A percentile compares a stretch with the other conserved stretches of the same genome.
phyloP scores from a whole-genome alignment of 495 filamentous ascomycete genomes.

The Astrocystis sublimbata region DNA sequence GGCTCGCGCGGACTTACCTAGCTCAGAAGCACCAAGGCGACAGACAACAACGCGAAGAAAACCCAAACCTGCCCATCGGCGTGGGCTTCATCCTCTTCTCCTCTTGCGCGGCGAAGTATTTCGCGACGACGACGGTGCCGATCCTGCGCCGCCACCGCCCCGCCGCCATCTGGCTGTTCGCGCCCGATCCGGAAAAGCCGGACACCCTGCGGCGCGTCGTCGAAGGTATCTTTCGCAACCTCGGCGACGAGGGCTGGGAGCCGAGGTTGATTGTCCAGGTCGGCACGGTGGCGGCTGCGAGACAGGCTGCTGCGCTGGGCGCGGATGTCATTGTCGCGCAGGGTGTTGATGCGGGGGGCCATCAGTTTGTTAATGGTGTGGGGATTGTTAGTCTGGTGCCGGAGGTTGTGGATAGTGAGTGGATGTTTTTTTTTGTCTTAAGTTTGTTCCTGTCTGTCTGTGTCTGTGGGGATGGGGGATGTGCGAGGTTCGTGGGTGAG shows the following conservation, averaged over 20 bases:
- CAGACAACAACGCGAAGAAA: too few relatives aligned
- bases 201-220: constrained; percentile 47
- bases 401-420: constrained; percentile 46
- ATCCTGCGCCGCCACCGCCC: constrained; percentile 53
- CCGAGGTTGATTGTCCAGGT: constrained; percentile 66
- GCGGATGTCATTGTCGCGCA: constrained; percentile 73
- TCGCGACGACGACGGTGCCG: constrained; percentile 37
- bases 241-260: constrained; percentile 27
- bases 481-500: background rate
- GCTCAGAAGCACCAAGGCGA: constrained; percentile 27
- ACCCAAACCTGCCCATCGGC: constrained; percentile 44
- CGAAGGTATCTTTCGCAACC: constrained; percentile 22
- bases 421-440: too few relatives aligned
- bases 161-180: constrained; percentile 76
- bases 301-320: constrained; percentile 39
- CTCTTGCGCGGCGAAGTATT: constrained; percentile 23
- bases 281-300: constrained; percentile 59
- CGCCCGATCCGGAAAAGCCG: constrained; percentile 52
- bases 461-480: too few relatives aligned
- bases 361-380: constrained; percentile 61
- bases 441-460: too few relatives aligned
- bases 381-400: constrained; percentile 53
- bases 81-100: constrained; percentile 42
- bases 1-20: constrained; percentile 26
- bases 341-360: constrained; percentile 74